phyloP scores from a whole-genome alignment of 1,284 basidiomycete genomes.

The Cystobasidium pallidum region DNA sequence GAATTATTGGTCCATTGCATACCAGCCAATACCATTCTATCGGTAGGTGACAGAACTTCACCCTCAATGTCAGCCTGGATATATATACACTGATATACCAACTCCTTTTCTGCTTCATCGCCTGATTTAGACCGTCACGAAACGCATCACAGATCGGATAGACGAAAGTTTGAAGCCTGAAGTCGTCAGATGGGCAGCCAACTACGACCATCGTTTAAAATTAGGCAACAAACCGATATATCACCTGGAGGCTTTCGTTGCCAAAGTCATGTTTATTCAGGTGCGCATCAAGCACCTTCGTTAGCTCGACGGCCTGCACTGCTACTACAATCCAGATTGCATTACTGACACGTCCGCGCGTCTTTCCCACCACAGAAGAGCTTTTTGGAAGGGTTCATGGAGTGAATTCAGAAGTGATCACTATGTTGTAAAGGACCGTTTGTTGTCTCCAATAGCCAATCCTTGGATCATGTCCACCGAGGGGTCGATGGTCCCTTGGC shows the following conservation, averaged over 20 bases:
- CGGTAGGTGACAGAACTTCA: slow-evolving; percentile 62
- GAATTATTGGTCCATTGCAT: slow-evolving; percentile 97
- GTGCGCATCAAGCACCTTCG: not conserved
- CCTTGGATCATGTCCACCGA: not conserved
- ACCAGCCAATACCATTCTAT: slow-evolving; percentile 86
- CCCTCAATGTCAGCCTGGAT: too few species aligned
- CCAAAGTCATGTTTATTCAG: slow-evolving; percentile 53
- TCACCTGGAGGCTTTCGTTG: slow-evolving; percentile 69
- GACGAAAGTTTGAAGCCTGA: slow-evolving; percentile 86
- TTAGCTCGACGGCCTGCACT: too few species aligned
- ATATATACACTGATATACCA: too few species aligned
- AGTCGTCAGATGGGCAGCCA: slow-evolving; percentile 93
- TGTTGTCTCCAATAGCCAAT: slow-evolving; percentile 8
- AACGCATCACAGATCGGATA: slow-evolving; percentile 79
- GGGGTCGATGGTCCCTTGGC: too few species aligned
- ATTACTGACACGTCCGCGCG: not conserved
- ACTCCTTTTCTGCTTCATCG: too few species aligned
- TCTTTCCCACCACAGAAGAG: slow-evolving; percentile 26
- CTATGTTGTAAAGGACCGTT: not conserved
- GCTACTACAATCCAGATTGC: too few species aligned
- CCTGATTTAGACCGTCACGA: slow-evolving; percentile 88
- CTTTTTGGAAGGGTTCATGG: slow-evolving; percentile 43
- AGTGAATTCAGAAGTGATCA: not conserved
- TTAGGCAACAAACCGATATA: slow-evolving; percentile 91
- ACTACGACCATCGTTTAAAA: slow-evolving; percentile 90